A percentile compares a stretch with the other conserved stretches of the same genome.
Evolutionary conservation across 2,329 filamentous ascomycete genomes (phyloP).

Genomic region (Rutstroemia sp.): DNA sequence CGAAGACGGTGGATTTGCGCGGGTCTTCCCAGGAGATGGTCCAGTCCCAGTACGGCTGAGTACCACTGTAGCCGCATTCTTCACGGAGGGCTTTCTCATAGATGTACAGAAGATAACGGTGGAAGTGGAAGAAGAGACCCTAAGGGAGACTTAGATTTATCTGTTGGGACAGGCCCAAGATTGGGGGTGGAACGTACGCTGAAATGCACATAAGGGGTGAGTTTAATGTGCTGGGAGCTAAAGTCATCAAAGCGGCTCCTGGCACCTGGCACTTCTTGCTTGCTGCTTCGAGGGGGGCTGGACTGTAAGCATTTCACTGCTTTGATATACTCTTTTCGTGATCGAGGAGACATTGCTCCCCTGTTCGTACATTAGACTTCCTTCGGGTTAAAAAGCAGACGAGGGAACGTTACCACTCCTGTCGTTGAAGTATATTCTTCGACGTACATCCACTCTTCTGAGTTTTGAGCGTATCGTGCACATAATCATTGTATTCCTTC

Average conservation of each 20-base stretch:
- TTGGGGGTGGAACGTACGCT: slow-evolving; percentile 13
- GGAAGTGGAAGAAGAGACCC: slow-evolving; percentile 19
- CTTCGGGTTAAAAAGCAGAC: no score
- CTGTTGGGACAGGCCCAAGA: background rate
- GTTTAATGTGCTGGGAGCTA: slow-evolving; percentile 32
- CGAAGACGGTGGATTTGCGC: slow-evolving; percentile 44
- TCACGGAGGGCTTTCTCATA: slow-evolving; percentile 37
- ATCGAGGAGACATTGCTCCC: background rate
- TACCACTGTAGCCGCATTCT: slow-evolving; percentile 38
- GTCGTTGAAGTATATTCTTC: background rate
- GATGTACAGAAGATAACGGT: slow-evolving; percentile 35
- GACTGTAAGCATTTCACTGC: slow-evolving; percentile 33
- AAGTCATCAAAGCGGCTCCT: slow-evolving; percentile 31
- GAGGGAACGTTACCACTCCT: background rate
- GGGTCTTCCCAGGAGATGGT: slow-evolving; percentile 29
- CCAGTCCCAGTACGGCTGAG: slow-evolving; percentile 28
- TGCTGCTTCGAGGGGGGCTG: slow-evolving; percentile 28
- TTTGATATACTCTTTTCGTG: slow-evolving; percentile 29
- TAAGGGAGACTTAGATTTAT: background rate
- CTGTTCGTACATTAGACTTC: background rate
- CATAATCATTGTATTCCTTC: background rate
- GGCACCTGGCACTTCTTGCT: slow-evolving; percentile 24
- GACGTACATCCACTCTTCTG: background rate
- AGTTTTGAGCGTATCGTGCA: background rate
- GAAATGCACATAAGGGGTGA: slow-evolving; percentile 25